These are phyloP conservation scores for Pleurotus citrinopileatus DNA, from an alignment of 768 basidiomycete genomes.

Conservation along the genomic window DNA sequence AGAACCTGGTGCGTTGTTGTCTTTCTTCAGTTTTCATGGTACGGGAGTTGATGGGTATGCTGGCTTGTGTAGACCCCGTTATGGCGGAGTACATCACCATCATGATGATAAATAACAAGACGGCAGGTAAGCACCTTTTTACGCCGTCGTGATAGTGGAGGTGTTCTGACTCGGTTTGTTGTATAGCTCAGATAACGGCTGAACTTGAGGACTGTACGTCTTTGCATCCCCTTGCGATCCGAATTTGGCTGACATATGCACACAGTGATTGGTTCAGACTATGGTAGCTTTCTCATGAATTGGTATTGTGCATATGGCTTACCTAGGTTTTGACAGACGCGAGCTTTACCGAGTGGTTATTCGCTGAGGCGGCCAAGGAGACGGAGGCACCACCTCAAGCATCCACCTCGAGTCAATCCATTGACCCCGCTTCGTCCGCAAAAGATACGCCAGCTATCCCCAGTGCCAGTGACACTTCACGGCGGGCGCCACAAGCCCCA, in stretches of 20 bases:
- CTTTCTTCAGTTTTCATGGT: slow-evolving; percentile 10
- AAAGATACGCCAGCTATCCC: slow-evolving; percentile 23
- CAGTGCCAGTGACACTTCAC: slow-evolving; percentile 35
- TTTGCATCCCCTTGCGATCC: slow-evolving; percentile 4
- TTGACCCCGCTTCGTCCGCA: slow-evolving; percentile 19
- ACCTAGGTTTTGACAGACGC: slow-evolving; percentile 47
- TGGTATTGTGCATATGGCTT: background rate
- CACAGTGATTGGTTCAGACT: slow-evolving; percentile 75
- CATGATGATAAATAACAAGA: slow-evolving; percentile 93
- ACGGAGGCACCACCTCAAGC: slow-evolving; percentile 39
- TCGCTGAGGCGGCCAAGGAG: slow-evolving; percentile 73
- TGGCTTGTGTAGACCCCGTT: slow-evolving; percentile 59
- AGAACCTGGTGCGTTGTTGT: slow-evolving; percentile 61
- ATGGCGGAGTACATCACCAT: slow-evolving; percentile 96
- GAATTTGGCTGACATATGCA: background rate
- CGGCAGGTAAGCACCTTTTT: slow-evolving; percentile 49
- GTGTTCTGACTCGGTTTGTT: slow-evolving; percentile 4
- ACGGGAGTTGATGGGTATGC: slow-evolving; percentile 12
- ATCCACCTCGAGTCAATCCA: slow-evolving; percentile 29
- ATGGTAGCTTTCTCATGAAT: slow-evolving; percentile 44
- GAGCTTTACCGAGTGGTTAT: slow-evolving; percentile 88
- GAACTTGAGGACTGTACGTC: slow-evolving; percentile 80
- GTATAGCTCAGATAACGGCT: slow-evolving; percentile 76
- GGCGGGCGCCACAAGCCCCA: slow-evolving; percentile 43
- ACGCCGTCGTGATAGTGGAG: background rate